Evolutionary conservation across 305 asterid genomes (phyloP).

Genomic region (Andrographis paniculata): DNA sequence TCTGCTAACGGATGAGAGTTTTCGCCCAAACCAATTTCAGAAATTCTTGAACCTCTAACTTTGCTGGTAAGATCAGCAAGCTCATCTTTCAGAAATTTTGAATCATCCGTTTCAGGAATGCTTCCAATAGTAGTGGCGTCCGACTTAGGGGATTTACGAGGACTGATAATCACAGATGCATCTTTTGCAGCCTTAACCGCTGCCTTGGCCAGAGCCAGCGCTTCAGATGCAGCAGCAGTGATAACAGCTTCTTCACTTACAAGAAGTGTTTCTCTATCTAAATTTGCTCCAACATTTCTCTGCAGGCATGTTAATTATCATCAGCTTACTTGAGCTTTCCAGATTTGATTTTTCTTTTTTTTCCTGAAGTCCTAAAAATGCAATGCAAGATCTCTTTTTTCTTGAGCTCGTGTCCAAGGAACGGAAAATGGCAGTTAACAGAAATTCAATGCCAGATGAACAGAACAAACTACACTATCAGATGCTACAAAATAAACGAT

Average conservation of each 20-base stretch:
- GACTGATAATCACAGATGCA: slow-evolving; percentile 55
- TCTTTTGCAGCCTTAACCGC: slow-evolving; percentile 86
- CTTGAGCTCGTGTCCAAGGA: slow-evolving; percentile 4
- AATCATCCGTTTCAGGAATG: slow-evolving; percentile 22
- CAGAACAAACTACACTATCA: too few relatives aligned
- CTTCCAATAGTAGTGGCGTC: slow-evolving; percentile 21
- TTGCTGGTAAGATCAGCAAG: slow-evolving; percentile 30
- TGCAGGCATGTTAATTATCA: slow-evolving; percentile 28
- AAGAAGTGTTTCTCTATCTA: slow-evolving; percentile 41
- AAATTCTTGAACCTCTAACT: slow-evolving; percentile 29
- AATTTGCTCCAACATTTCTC: slow-evolving; percentile 40
- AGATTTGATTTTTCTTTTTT: too few relatives aligned
- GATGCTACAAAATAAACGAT: too few relatives aligned
- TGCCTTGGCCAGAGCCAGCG: slow-evolving; percentile 80
- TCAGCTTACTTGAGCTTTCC: slow-evolving; percentile 12
- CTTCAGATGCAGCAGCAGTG: slow-evolving; percentile 93
- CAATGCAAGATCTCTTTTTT: not conserved
- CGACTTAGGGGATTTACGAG: slow-evolving; percentile 24
- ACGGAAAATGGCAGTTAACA: too few relatives aligned
- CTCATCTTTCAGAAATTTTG: slow-evolving; percentile 25
- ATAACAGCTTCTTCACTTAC: slow-evolving; percentile 72
- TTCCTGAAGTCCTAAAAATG: slow-evolving; percentile 1
- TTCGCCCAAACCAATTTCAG: slow-evolving; percentile 31
- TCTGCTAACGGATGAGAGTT: slow-evolving; percentile 24
- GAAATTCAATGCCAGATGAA: too few relatives aligned